Conservation (phyloP, 768 basidiomycete species). For the Leccinum broughii region DNA sequence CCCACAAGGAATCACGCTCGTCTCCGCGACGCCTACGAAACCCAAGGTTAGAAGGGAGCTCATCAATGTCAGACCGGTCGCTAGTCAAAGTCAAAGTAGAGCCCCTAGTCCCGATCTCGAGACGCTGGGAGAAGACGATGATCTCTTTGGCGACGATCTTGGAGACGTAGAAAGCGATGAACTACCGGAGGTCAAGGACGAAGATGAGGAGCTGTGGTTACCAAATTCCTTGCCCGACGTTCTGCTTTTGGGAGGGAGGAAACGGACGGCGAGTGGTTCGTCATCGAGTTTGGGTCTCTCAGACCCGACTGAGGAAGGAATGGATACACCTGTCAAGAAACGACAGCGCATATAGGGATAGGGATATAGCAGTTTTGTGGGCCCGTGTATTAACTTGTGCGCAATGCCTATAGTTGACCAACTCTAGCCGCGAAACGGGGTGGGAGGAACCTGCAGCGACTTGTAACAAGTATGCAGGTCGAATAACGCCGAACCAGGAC, state of each 20-base stretch:
- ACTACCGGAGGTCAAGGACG: constrained; percentile 14
- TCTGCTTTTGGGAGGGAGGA: constrained; percentile 32
- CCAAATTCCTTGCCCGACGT: constrained; percentile 45
- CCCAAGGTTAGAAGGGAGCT: constrained; percentile 19
- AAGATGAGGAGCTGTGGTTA: constrained; percentile 43
- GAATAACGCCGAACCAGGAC: no score
- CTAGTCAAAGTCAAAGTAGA: constrained; percentile 13
- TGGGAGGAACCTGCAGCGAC: no score
- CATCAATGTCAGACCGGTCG: constrained; percentile 6
- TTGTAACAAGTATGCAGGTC: no score
- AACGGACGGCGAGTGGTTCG: constrained; percentile 24
- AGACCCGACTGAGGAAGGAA: constrained; percentile 16
- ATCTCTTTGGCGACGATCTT: neutral
- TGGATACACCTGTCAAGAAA: constrained; percentile 29
- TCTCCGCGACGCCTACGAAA: constrained; percentile 57
- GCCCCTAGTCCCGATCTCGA: constrained; percentile 8
- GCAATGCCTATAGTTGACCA: neutral
- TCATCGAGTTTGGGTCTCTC: constrained; percentile 27
- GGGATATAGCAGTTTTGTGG: neutral
- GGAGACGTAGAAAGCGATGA: constrained; percentile 11
- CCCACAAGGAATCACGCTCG: constrained; percentile 38
- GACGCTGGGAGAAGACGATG: neutral
- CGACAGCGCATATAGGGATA: constrained; percentile 18
- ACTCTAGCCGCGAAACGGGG: no score
- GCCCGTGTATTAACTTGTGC: constrained; percentile 3